Evolutionary conservation across 306 rosid species (phyloP).

Genomic region (Myrica gale): DNA sequence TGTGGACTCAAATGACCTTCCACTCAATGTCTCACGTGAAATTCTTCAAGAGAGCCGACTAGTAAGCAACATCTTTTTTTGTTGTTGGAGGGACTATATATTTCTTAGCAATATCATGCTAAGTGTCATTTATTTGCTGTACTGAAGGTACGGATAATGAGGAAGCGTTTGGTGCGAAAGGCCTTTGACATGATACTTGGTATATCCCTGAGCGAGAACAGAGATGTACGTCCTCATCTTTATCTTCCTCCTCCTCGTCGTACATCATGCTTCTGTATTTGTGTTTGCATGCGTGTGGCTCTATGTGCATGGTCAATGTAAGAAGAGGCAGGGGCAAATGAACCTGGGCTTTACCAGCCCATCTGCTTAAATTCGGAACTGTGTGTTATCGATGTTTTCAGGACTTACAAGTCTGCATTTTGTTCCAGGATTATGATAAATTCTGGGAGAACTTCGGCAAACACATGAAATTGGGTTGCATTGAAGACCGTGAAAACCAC

Average conservation of each 20-base stretch:
- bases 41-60: slow-evolving; percentile 97
- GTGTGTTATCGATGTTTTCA: neutral
- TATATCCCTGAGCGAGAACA: slow-evolving; percentile 87
- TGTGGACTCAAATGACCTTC: slow-evolving; percentile 96
- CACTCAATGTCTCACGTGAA: slow-evolving; percentile 97
- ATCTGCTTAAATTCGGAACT: neutral
- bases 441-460: slow-evolving; percentile 97
- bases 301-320: neutral
- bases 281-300: neutral
- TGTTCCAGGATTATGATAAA: slow-evolving; percentile 81
- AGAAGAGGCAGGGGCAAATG: neutral
- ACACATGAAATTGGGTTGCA: slow-evolving; percentile 89
- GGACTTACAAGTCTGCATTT: slow-evolving; percentile 15
- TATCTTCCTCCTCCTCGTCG: neutral
- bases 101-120: slow-evolving; percentile 11
- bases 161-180: slow-evolving; percentile 88
- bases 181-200: slow-evolving; percentile 98
- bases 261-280: neutral
- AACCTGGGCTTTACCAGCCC: neutral
- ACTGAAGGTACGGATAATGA: slow-evolving; percentile 89
- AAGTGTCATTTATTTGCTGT: slow-evolving; percentile 20
- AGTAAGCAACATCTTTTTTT: slow-evolving; percentile 44
- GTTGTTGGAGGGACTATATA: neutral
- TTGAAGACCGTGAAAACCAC: slow-evolving; percentile 97
- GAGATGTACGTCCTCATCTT: slow-evolving; percentile 50